Evolutionary conservation across 2,329 filamentous ascomycete species (phyloP), one percentile per base, ranked within the genome.

Genomic region (Elsinoe ampelina): DNA sequence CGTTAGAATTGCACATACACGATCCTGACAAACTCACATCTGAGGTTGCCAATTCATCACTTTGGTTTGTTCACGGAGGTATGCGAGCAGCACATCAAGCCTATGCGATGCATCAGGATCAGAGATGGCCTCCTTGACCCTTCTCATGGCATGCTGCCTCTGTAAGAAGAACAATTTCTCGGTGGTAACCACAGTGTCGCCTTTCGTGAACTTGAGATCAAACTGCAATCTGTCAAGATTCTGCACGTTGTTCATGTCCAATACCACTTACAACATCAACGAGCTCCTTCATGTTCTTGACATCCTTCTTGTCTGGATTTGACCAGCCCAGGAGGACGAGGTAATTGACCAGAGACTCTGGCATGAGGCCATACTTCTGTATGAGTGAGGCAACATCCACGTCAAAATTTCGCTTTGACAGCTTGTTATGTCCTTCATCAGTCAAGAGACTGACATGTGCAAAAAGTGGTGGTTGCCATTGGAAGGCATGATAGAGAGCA

Each of bases 261-360:
- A 2, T 13, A 8, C 1, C 5, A 66, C 79, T 55, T 73, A 87
- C 86, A 58, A 83, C 82, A 15, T 84, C 69, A 43, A 89, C 78
- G 55, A 98, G 79, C 8, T 89, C 80, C 0, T 83, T 68, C 58
- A 96, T 72, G 20, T 77, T 79, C 73, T 92, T 82, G 17, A 90
- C 73, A 65, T 95, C 87, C n/a, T 78, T 80, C 51, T 80, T 81
- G 58, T 78, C 70, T 22, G 75, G 74, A 65, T 90, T 85, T 26
- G 83, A 87, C 89, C 90, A 95, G 20, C 90, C 90, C 1, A 96
- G 76, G 13, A 97, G 76, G 0, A 88, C 85, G 6, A 91, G 82
- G 75, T 95, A 97, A 67, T 96, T 95, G 32, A 78, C 73, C n/a
- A 89, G 67, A 0, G 80, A 76, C 58, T 85, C 81, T 0, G 85